Evolutionary conservation across 2,329 filamentous ascomycete genomes (phyloP).

Genomic region (Sporothrix globosa): DNA sequence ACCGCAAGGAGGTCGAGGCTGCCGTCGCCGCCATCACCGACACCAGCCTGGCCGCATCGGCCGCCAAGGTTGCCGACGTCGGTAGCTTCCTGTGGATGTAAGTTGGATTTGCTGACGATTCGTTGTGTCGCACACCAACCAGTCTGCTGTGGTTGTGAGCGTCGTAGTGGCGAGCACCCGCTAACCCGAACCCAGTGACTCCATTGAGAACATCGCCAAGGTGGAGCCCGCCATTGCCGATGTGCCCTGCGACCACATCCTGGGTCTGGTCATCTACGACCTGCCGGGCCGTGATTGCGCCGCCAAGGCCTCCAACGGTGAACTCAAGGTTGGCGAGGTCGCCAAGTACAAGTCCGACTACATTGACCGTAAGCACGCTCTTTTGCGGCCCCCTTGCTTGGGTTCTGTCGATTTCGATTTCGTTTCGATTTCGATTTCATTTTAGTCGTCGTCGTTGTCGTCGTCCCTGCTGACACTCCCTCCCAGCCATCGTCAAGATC

Average conservation of each 20-base stretch:
- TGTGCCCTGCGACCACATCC: conserved; percentile 46
- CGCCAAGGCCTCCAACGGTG: conserved; percentile 65
- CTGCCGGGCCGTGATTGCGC: conserved; percentile 66
- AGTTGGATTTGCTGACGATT: conserved; percentile 30
- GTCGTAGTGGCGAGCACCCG: neutral
- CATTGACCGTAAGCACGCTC: conserved; percentile 44
- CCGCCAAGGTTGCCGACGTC: conserved; percentile 46
- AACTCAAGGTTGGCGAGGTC: conserved; percentile 59
- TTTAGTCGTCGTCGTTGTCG: too few relatives aligned
- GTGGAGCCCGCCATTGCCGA: conserved; percentile 45
- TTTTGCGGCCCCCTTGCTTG: neutral
- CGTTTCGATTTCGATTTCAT: too few relatives aligned
- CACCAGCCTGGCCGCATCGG: conserved; percentile 40
- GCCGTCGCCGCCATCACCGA: conserved; percentile 42
- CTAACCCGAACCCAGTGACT: conserved; percentile 40
- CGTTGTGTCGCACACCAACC: too few relatives aligned
- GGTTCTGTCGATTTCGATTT: neutral
- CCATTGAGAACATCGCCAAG: conserved; percentile 46
- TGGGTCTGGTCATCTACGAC: conserved; percentile 63
- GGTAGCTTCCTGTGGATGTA: conserved; percentile 49
- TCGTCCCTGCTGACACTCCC: neutral
- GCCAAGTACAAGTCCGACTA: conserved; percentile 49
- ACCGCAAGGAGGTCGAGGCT: conserved; percentile 46
- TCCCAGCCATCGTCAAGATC: conserved; percentile 53
- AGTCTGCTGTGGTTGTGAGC: too few relatives aligned